Conservation (phyloP, 2,329 filamentous ascomycete species). For the Botrytis cinerea region DNA sequence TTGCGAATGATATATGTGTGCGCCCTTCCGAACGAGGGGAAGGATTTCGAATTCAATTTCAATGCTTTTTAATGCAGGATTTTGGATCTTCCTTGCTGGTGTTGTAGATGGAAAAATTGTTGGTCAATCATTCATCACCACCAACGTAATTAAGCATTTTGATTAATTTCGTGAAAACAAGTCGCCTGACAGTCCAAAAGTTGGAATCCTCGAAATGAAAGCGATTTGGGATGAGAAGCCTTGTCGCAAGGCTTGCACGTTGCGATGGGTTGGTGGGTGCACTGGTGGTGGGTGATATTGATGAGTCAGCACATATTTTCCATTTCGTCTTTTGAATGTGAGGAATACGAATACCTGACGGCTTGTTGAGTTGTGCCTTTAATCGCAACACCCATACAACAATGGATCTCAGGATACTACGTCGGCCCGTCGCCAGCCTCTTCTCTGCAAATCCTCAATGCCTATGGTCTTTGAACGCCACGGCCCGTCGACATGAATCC, state of each 20-base stretch:
- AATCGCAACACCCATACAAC: conserved; percentile 19
- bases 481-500: conserved; percentile 40
- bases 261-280: not conserved
- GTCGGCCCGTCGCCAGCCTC: conserved; percentile 37
- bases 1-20: not conserved
- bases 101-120: not conserved
- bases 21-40: not conserved
- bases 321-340: not conserved
- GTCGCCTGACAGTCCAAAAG: conserved; percentile 10
- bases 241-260: not conserved
- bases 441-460: conserved; percentile 36
- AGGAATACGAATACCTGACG: not conserved
- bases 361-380: not conserved
- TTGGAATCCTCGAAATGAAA: not conserved
- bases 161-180: conserved; percentile 8
- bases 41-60: not conserved
- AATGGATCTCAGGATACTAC: conserved; percentile 40
- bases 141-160: not conserved
- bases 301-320: conserved; percentile 16
- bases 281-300: not conserved
- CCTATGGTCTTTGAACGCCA: conserved; percentile 35
- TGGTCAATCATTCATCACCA: not conserved
- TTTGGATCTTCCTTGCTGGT: not conserved
- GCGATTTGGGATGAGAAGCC: not conserved
- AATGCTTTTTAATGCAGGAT: not conserved